These are phyloP conservation scores for Pichia sp. DNA, from an alignment of 1,139 yeast species.

Conservation along the genomic window DNA sequence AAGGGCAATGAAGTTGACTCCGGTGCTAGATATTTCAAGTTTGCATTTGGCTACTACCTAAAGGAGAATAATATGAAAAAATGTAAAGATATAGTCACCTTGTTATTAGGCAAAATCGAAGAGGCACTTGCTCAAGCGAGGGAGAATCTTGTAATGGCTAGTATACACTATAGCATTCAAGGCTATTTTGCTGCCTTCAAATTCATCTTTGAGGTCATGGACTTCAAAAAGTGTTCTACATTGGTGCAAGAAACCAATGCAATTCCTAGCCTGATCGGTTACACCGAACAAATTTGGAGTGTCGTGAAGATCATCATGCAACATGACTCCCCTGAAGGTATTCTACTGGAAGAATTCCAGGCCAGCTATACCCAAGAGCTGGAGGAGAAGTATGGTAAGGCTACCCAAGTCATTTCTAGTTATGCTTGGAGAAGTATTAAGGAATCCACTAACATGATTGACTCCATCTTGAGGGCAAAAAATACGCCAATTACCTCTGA, in stretches of 20 bases:
- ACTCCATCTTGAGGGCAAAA: constrained; percentile 30
- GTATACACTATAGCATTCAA: constrained; percentile 46
- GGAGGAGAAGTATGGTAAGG: constrained; percentile 39
- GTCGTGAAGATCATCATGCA: constrained; percentile 48
- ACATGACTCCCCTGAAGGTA: constrained; percentile 64
- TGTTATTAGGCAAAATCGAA: constrained; percentile 29
- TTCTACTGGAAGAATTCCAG: constrained; percentile 39
- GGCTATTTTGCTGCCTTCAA: constrained; percentile 57
- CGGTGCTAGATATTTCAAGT: constrained; percentile 62
- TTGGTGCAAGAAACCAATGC: constrained; percentile 1
- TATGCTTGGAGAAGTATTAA: constrained; percentile 84
- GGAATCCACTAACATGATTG: constrained; percentile 57
- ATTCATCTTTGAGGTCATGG: constrained; percentile 36
- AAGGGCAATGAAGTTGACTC: constrained; percentile 76
- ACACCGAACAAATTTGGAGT: constrained; percentile 43
- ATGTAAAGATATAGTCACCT: constrained; percentile 27
- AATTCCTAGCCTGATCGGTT: constrained; percentile 18
- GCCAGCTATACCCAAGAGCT: constrained; percentile 29
- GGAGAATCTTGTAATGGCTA: constrained; percentile 34
- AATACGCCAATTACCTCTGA: constrained; percentile 25
- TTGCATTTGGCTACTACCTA: constrained; percentile 31
- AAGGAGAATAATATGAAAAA: constrained; percentile 17
- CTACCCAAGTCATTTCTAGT: constrained; percentile 54
- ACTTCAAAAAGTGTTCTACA: constrained; percentile 14
- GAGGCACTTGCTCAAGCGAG: constrained; percentile 27